Evolutionary conservation across 805 yeast genomes (phyloP).

Genomic region (Metschnikowia cubensis): DNA sequence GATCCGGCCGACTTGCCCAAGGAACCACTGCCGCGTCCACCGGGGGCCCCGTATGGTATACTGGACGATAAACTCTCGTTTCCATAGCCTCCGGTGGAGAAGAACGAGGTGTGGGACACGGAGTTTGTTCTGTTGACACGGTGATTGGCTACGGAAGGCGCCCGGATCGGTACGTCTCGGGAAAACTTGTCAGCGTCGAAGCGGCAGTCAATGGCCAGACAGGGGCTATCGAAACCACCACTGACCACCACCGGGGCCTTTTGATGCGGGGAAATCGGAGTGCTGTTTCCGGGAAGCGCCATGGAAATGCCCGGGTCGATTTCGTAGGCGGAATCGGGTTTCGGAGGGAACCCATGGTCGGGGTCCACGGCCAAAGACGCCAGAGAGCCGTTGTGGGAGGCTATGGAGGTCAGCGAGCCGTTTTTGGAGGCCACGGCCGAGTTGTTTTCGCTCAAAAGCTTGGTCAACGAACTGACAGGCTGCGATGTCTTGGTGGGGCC

Average conservation of each 20-base stretch:
- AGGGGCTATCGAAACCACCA: conserved; percentile 17
- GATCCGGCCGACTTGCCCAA: conserved; percentile 10
- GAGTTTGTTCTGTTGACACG: conserved; percentile 41
- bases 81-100: conserved; percentile 30
- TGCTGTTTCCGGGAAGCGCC: background rate
- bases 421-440: conserved; percentile 6
- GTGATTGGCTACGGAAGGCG: conserved; percentile 29
- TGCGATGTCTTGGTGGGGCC: conserved; percentile 13
- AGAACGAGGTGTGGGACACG: conserved; percentile 37
- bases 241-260: conserved; percentile 18
- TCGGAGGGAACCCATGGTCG: background rate
- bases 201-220: conserved; percentile 4
- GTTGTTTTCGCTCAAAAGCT: conserved; percentile 34
- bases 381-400: background rate
- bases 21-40: conserved; percentile 39
- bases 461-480: conserved; percentile 36
- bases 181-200: conserved; percentile 6
- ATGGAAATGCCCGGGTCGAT: background rate
- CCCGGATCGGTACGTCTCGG: conserved; percentile 16
- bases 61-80: conserved; percentile 49
- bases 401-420: conserved; percentile 8
- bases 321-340: background rate
- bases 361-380: background rate
- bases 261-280: conserved; percentile 7
- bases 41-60: conserved; percentile 72